These are phyloP conservation scores for Aspergillus floridensis DNA, from an alignment of 2,329 filamentous ascomycete genomes.

Conservation along the genomic window DNA sequence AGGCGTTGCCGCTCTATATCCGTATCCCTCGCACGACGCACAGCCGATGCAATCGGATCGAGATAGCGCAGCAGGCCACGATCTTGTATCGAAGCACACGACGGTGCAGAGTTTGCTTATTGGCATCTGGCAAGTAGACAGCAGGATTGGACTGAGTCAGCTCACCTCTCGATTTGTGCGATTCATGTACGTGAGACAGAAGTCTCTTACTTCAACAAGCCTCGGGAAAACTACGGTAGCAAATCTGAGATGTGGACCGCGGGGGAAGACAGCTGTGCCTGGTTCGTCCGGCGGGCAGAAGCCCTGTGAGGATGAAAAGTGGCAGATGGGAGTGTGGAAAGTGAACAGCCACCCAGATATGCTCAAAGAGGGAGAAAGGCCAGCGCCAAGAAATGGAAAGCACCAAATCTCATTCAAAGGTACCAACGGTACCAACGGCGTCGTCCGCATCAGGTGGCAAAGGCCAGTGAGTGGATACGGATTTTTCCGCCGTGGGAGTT, in stretches of 20 bases:
- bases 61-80: not conserved
- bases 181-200: not conserved
- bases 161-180: not conserved
- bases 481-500: slow-evolving; percentile 6
- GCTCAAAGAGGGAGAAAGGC: too few relatives aligned
- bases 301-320: not conserved
- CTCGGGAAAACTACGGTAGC: not conserved
- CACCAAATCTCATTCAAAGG: not conserved
- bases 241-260: not conserved
- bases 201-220: not conserved
- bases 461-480: slow-evolving; percentile 6
- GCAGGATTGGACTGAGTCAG: not conserved
- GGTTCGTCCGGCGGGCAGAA: not conserved
- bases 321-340: too few relatives aligned
- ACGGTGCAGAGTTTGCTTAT: not conserved
- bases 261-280: not conserved
- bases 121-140: not conserved
- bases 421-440: not conserved
- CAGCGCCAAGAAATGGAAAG: not conserved
- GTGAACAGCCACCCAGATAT: too few relatives aligned
- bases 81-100: not conserved
- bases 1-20: not conserved
- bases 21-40: not conserved
- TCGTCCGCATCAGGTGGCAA: slow-evolving; percentile 1
- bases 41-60: not conserved